Conservation (phyloP, 2,329 filamentous ascomycete genomes). For the Chaetothyriales sp. region DNA sequence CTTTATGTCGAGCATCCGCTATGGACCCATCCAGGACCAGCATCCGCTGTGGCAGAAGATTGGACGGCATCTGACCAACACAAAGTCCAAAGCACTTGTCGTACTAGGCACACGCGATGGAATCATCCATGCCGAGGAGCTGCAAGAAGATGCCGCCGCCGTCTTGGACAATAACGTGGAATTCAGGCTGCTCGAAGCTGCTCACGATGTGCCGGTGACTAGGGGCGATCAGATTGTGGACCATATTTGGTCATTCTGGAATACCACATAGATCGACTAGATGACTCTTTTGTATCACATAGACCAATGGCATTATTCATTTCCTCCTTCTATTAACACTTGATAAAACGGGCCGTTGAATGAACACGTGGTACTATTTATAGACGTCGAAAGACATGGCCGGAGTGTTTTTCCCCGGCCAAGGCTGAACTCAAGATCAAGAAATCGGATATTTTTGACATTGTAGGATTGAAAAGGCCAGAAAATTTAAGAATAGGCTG, state of each 20-base stretch:
- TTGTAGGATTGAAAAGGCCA: slow-evolving; percentile 1
- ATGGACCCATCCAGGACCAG: slow-evolving; percentile 55
- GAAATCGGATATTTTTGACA: background rate
- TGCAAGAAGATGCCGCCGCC: slow-evolving; percentile 45
- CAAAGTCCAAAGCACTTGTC: slow-evolving; percentile 41
- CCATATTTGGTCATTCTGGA: slow-evolving; percentile 34
- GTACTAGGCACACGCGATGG: slow-evolving; percentile 54
- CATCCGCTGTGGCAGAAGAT: slow-evolving; percentile 49
- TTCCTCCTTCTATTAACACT: too few species aligned
- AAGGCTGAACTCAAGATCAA: slow-evolving; percentile 4
- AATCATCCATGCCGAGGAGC: slow-evolving; percentile 53
- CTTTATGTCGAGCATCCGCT: slow-evolving; percentile 56
- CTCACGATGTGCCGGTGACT: slow-evolving; percentile 57
- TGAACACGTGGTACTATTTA: background rate
- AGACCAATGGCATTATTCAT: background rate
- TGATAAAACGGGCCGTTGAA: background rate
- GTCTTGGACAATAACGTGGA: slow-evolving; percentile 43
- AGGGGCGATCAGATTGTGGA: slow-evolving; percentile 45
- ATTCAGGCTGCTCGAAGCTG: slow-evolving; percentile 45
- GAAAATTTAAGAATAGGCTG: background rate
- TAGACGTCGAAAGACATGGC: background rate
- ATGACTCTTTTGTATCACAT: background rate
- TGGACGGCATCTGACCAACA: slow-evolving; percentile 24
- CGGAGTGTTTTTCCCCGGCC: background rate
- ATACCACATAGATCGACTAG: slow-evolving; percentile 6